Evolutionary conservation across 2,329 filamentous ascomycete genomes (phyloP), one percentile per base, ranked within the genome.

Genomic region (Pseudogymnoascus sp.): DNA sequence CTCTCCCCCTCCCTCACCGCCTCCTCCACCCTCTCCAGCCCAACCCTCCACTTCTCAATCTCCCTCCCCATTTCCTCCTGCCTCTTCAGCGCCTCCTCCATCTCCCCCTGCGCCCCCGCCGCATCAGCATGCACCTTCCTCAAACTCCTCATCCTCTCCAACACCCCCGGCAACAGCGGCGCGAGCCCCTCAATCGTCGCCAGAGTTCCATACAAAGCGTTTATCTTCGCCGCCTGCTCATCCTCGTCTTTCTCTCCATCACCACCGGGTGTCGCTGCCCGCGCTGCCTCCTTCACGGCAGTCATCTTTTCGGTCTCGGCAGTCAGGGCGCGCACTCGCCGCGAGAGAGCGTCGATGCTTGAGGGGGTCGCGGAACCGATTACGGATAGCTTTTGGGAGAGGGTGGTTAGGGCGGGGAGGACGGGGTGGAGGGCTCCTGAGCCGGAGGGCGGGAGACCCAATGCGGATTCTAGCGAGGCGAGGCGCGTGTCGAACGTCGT

Each of bases 401-500:
- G 83, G 14, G 82, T 82, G 63, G 92, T 86, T 8, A 99, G 79
- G 1, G 90, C 89, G 2, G 91, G 91, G 16, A 97, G 80, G 41
- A 99, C 86, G 28, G 93, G 89, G 57, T 82, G 78, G 11, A 82
- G 79, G 4, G 82, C 70, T 14, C 79, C 79, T 61, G 83, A 80
- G 1, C 80, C 74, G 65, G 80, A 84, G 32, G 81, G 75, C 0
- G 50, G 50, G n/a, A 60, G 59, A 8, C 94, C 94, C 28, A 99
- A 81, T 1, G 86, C 83, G 66, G 85, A 85, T 76, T 99, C 94
- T 57, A 99, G 78, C 30, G 88, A 77, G 2, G 87, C 78, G 18
- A 99, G 82, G 4, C 94, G 85, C 30, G 84, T 81, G 71, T 97
- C 93, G 69, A 99, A 97, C 64, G 94, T 89, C 22, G 92, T 90